Base-by-base conservation (phyloP, 2,329 filamentous ascomycete species). In the Botrytis fragariae region DNA sequence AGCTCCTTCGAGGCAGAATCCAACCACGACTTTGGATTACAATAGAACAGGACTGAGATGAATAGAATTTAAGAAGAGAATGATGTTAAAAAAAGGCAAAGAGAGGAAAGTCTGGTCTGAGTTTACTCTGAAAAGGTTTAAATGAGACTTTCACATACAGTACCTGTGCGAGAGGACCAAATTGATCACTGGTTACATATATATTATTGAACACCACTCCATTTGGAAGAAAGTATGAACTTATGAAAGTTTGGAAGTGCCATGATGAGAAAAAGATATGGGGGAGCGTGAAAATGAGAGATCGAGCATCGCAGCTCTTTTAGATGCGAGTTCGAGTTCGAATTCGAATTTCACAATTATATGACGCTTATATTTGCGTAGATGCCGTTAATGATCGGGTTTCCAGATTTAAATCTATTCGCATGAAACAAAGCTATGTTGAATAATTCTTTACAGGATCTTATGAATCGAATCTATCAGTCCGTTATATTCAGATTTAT, bases 1-100 rank as follows among this genome's bases (percentile, higher is more conserved):
- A 83, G 82, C 8, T 82, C 79, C 57, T 78, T 79, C 9, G 79
- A 76, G 1, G 80, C 79, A 8, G 78, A 81, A 59, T 85, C 84
- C 75, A 84, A 84, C 77, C 82, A 81, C 73, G 83, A 84, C 75
- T 83, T 83, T 67, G 77, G 64, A 83, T 78, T 12, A 82, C 81
- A 2, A 68, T 81, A 22, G 29, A 61, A 61, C 81, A 83, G 51
- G 77, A 80, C 32, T 67, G 70, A 0, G 73, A 81, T 7, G 70
- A 72, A 65, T 74, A 59, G 29, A 68, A 62, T 35, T 62, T 7
- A 7, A 60, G 29, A 74, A 62, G 42, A 59, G 42, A 25, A 22
- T 57, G 32, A 57, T 4, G 32, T 42, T 37, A 77, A 76, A 22
- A 16, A 63, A 35, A 8, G 37, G n/a, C 7, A 18, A 42, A 69